phyloP scores from a whole-genome alignment of 208 protist genomes.

The Novymonas esmeraldas region DNA sequence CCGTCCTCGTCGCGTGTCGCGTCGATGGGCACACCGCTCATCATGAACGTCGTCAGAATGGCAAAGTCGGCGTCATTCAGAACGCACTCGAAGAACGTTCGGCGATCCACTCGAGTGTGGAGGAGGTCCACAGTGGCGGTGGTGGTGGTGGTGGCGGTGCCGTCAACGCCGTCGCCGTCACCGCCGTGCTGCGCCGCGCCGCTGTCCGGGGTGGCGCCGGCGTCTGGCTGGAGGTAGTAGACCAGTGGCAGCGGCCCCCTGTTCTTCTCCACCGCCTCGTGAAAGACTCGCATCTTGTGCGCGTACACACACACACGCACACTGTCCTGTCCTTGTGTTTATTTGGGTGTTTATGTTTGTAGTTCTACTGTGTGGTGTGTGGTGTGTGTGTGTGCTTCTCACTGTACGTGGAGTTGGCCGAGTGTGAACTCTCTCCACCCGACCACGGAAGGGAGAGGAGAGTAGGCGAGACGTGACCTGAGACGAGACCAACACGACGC shows the following conservation, averaged over 20 bases:
- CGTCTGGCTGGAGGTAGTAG: conserved; percentile 48
- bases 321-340: too few species aligned
- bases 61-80: conserved; percentile 45
- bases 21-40: conserved; percentile 58
- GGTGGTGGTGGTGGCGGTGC: too few species aligned
- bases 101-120: conserved; percentile 36
- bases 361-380: neutral
- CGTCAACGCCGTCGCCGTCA: too few species aligned
- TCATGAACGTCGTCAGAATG: conserved; percentile 49
- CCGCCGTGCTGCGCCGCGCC: conserved; percentile 4
- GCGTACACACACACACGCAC: neutral
- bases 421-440: neutral
- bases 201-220: neutral
- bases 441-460: neutral
- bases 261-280: conserved; percentile 31
- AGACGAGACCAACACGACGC: neutral
- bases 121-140: conserved; percentile 19
- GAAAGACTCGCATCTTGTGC: conserved; percentile 75
- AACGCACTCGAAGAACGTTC: conserved; percentile 58
- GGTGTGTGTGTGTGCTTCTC: neutral
- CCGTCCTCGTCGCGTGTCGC: conserved; percentile 44
- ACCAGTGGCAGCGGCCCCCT: conserved; percentile 51
- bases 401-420: too few species aligned
- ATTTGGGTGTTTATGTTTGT: too few species aligned
- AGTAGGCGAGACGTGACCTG: neutral